phyloP scores from a whole-genome alignment of 371 early-diverging fungal genomes.

The Rhizopus microsporus region DNA sequence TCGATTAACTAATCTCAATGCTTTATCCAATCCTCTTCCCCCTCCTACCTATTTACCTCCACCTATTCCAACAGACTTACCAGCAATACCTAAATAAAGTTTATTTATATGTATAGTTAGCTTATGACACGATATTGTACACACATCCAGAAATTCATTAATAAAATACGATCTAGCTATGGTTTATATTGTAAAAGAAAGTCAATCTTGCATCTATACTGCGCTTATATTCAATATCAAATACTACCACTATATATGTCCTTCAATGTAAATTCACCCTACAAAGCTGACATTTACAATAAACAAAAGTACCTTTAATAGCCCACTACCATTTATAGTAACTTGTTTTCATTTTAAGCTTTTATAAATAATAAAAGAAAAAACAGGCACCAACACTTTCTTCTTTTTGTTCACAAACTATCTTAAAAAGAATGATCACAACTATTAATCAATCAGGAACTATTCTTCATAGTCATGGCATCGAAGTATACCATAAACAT shows the following conservation, averaged over 20 bases:
- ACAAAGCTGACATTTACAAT: no score
- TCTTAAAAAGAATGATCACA: constrained; percentile 13
- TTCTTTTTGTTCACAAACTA: constrained; percentile 8
- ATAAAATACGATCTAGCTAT: no score
- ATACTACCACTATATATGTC: no score
- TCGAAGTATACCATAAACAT: constrained; percentile 24
- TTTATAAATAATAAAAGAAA: background rate
- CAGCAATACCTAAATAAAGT: constrained; percentile 19
- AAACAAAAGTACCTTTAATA: no score
- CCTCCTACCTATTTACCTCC: constrained; percentile 35
- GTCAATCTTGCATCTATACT: no score
- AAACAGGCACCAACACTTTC: background rate
- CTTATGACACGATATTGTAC: no score
- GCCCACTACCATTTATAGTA: background rate
- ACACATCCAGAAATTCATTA: no score
- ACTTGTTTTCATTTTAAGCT: background rate
- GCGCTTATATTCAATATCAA: no score
- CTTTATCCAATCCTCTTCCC: constrained; percentile 15
- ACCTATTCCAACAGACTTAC: constrained; percentile 29
- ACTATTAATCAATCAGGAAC: background rate
- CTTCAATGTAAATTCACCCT: no score
- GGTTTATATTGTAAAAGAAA: no score
- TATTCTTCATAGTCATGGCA: constrained; percentile 25
- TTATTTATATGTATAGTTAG: background rate
- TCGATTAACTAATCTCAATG: constrained; percentile 11